Evolutionary conservation across 345 rosid species (phyloP).

Genomic region (Draba incana): DNA sequence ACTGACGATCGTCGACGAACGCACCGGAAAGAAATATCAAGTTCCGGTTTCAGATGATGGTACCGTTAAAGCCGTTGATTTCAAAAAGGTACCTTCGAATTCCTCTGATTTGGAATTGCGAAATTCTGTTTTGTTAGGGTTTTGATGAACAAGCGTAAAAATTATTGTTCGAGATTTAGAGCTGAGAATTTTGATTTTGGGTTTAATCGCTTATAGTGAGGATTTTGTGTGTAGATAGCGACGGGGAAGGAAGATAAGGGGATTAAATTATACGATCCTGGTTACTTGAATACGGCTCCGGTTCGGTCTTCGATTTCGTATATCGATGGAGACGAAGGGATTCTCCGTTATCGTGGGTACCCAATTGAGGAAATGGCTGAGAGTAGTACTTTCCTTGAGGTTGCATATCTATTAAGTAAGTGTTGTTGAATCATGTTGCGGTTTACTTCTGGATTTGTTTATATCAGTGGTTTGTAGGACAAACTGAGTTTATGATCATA

Average conservation of each 20-base stretch:
- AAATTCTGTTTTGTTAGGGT: not conserved
- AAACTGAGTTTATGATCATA: too few relatives aligned
- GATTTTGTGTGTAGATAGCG: conserved; percentile 51
- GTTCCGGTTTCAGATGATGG: conserved; percentile 65
- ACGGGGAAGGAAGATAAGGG: conserved; percentile 82
- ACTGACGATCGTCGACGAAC: conserved; percentile 71
- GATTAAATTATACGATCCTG: conserved; percentile 84
- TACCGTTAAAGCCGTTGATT: conserved; percentile 77
- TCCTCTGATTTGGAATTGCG: not conserved
- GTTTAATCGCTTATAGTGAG: too few relatives aligned
- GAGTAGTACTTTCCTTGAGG: conserved; percentile 35
- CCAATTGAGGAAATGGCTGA: conserved; percentile 46
- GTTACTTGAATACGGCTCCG: conserved; percentile 93
- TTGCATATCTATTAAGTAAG: conserved; percentile 39
- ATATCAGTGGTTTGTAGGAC: too few relatives aligned
- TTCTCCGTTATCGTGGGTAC: conserved; percentile 36
- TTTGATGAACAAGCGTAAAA: not conserved
- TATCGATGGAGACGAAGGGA: conserved; percentile 94
- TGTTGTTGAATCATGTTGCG: not conserved
- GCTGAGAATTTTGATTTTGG: too few relatives aligned
- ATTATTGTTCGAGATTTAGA: too few relatives aligned
- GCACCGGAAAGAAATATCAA: conserved; percentile 68
- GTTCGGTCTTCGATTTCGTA: conserved; percentile 83
- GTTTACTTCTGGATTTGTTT: not conserved
- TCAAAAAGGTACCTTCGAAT: conserved; percentile 62